Percentiles rank a stretch among this genome's conserved stretches.
Evolutionary conservation across 106 monocot species (phyloP).

Genomic region (Cymbidium sinense): DNA sequence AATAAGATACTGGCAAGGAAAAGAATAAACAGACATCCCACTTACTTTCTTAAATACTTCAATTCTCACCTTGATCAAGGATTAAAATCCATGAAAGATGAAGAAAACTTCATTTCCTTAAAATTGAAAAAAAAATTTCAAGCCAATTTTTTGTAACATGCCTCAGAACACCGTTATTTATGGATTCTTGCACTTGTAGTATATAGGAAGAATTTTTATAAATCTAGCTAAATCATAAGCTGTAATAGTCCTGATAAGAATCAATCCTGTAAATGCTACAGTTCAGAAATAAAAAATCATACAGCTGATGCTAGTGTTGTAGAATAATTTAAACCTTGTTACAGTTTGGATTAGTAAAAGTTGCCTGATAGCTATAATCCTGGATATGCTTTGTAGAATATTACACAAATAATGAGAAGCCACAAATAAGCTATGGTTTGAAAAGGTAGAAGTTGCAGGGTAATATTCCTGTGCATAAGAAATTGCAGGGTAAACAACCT

Average conservation of each 20-base stretch:
- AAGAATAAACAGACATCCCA: not conserved
- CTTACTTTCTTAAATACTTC: not conserved
- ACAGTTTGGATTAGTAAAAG: too few relatives aligned
- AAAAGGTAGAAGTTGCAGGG: not conserved
- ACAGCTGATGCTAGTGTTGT: too few relatives aligned
- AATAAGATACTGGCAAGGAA: not conserved
- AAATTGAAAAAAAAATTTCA: not conserved
- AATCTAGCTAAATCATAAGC: not conserved
- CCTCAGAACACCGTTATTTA: not conserved
- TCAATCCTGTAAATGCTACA: too few relatives aligned
- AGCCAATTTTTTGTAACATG: not conserved
- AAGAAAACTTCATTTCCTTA: not conserved
- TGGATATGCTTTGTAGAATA: too few relatives aligned
- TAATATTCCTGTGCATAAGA: not conserved
- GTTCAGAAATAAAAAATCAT: too few relatives aligned
- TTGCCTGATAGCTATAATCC: too few relatives aligned
- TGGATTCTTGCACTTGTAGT: not conserved
- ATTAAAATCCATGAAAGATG: not conserved
- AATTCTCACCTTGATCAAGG: not conserved
- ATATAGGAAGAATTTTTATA: not conserved
- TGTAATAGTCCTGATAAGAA: too few relatives aligned
- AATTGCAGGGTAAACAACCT: not conserved
- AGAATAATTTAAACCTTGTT: too few relatives aligned
- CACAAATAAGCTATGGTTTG: too few relatives aligned
- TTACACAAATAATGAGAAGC: too few relatives aligned